phyloP scores from a whole-genome alignment of 1,284 basidiomycete species.

The Sporisorium sorghi region DNA sequence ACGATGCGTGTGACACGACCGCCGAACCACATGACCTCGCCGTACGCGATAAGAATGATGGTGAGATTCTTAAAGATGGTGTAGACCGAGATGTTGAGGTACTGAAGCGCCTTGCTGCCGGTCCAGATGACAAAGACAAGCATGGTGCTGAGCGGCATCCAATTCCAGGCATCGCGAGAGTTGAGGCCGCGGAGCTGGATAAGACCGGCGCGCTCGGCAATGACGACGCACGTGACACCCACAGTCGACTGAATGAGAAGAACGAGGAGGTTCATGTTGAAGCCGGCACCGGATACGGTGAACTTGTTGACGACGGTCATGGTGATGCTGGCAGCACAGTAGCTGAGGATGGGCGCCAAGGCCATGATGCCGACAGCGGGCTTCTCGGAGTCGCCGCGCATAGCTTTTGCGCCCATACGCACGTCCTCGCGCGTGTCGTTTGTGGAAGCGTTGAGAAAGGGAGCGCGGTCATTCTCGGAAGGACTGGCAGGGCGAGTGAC shows the following conservation, averaged over 20 bases:
- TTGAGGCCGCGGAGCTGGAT: constrained; percentile 91
- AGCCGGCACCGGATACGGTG: constrained; percentile 90
- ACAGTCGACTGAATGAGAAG: constrained; percentile 85
- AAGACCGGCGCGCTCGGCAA: constrained; percentile 81
- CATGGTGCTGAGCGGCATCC: constrained; percentile 93
- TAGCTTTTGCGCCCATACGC: constrained; percentile 48
- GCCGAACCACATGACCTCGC: constrained; percentile 96
- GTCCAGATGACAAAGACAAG: constrained; percentile 97
- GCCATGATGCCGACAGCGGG: constrained; percentile 50
- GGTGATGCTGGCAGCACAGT: constrained; percentile 92
- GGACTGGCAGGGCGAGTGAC: constrained; percentile 50
- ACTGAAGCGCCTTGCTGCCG: constrained; percentile 87
- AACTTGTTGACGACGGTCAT: constrained; percentile 99
- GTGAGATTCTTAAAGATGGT: constrained; percentile 99
- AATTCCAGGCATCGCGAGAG: constrained; percentile 84
- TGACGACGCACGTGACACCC: constrained; percentile 81
- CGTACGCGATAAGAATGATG: constrained; percentile 98
- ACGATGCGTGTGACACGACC: constrained; percentile 88
- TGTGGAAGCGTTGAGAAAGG: constrained; percentile 40
- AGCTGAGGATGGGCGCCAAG: constrained; percentile 85
- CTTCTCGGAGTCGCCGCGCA: constrained; percentile 32
- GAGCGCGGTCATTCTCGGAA: constrained; percentile 46
- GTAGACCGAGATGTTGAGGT: constrained; percentile 70
- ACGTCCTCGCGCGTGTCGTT: constrained; percentile 39
- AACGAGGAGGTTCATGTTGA: constrained; percentile 97